Conservation (phyloP, 2,329 filamentous ascomycete species). For the Neonectria faginata region DNA sequence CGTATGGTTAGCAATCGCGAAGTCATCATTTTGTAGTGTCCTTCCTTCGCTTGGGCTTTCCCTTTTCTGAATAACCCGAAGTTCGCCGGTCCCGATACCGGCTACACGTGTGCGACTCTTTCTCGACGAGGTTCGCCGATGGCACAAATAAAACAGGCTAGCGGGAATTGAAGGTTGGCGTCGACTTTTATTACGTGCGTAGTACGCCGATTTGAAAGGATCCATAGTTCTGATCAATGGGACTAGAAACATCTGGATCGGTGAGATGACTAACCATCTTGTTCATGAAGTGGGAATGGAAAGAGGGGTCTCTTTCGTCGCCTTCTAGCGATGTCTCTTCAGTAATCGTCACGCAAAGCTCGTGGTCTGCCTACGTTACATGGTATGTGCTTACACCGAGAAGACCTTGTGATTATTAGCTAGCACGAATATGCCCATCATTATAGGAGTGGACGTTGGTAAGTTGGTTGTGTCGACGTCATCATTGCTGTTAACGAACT, state of each 20-base stretch:
- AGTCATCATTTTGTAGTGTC: neutral
- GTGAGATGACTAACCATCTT: neutral
- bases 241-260: neutral
- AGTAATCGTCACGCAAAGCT: neutral
- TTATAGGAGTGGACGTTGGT: slow-evolving; percentile 31
- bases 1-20: neutral
- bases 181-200: neutral
- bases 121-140: neutral
- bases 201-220: neutral
- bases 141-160: neutral
- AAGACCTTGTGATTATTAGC: neutral
- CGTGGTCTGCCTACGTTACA: neutral
- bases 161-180: neutral
- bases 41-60: neutral
- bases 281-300: neutral
- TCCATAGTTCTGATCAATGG: neutral
- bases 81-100: neutral
- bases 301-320: neutral
- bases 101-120: neutral
- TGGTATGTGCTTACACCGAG: neutral
- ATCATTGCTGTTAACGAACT: neutral
- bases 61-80: neutral
- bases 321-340: neutral
- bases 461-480: neutral
- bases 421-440: slow-evolving; percentile 19